Conservation (phyloP, 129 eudicot species). For the Arctium lappa region DNA sequence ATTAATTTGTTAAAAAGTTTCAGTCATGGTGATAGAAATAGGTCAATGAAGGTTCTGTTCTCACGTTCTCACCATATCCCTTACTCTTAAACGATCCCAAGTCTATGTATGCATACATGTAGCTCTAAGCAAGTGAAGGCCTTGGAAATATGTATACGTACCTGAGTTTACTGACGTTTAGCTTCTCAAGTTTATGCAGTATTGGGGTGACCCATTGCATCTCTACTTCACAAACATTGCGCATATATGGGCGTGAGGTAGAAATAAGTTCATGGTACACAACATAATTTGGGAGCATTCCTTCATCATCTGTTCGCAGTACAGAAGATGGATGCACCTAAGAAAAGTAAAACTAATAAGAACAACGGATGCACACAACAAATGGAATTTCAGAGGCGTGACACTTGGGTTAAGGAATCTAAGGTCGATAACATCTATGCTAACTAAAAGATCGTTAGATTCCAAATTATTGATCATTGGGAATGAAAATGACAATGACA, state of each 20-base stretch:
- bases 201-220: slow-evolving; percentile 79
- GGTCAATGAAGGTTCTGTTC: not conserved
- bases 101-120: not conserved
- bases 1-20: not conserved
- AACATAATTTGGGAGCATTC: slow-evolving; percentile 90
- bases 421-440: not conserved
- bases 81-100: not conserved
- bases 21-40: not conserved
- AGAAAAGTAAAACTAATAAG: not conserved
- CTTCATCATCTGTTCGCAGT: slow-evolving; percentile 78
- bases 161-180: slow-evolving; percentile 76
- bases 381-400: not conserved
- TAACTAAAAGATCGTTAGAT: no score
- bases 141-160: slow-evolving; percentile 5
- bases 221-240: slow-evolving; percentile 86
- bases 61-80: not conserved
- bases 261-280: slow-evolving; percentile 86
- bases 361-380: not conserved
- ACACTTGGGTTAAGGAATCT: not conserved
- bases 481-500: no score
- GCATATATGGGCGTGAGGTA: slow-evolving; percentile 90
- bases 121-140: not conserved
- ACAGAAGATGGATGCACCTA: slow-evolving; percentile 97
- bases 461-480: no score
- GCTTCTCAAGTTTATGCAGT: slow-evolving; percentile 70